Percentiles rank a stretch among this genome's conserved stretches.
Evolutionary conservation across 306 rosid genomes (phyloP).

Genomic region (Heteromeles arbutifolia): DNA sequence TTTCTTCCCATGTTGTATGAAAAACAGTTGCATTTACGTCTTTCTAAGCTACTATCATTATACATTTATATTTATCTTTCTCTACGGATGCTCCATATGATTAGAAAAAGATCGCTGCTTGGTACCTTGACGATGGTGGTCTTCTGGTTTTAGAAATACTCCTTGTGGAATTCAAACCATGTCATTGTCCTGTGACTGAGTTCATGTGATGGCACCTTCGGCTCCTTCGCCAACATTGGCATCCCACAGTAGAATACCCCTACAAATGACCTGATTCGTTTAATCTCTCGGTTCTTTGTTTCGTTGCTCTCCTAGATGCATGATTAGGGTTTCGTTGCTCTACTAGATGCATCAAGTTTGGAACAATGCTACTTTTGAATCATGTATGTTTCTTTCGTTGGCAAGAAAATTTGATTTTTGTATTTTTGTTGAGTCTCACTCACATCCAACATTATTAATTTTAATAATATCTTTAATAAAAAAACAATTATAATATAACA

Average conservation of each 20-base stretch:
- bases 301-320: neutral
- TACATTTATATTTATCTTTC: slow-evolving; percentile 13
- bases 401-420: too few species aligned
- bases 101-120: slow-evolving; percentile 25
- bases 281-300: neutral
- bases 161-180: slow-evolving; percentile 87
- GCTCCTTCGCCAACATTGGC: slow-evolving; percentile 85
- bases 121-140: slow-evolving; percentile 6
- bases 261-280: slow-evolving; percentile 30
- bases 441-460: too few species aligned
- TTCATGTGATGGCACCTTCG: slow-evolving; percentile 60
- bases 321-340: neutral
- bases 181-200: slow-evolving; percentile 71
- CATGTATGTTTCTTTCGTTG: too few species aligned
- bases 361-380: too few species aligned
- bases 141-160: slow-evolving; percentile 51
- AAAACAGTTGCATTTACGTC: slow-evolving; percentile 37
- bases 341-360: too few species aligned
- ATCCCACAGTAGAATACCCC: slow-evolving; percentile 97
- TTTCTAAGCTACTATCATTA: slow-evolving; percentile 26
- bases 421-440: too few species aligned
- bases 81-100: slow-evolving; percentile 26
- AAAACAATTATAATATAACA: too few species aligned
- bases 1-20: neutral
- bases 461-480: too few species aligned